Base-by-base conservation (phyloP, 768 basidiomycete genomes). In the Amanita pallidorosea region DNA sequence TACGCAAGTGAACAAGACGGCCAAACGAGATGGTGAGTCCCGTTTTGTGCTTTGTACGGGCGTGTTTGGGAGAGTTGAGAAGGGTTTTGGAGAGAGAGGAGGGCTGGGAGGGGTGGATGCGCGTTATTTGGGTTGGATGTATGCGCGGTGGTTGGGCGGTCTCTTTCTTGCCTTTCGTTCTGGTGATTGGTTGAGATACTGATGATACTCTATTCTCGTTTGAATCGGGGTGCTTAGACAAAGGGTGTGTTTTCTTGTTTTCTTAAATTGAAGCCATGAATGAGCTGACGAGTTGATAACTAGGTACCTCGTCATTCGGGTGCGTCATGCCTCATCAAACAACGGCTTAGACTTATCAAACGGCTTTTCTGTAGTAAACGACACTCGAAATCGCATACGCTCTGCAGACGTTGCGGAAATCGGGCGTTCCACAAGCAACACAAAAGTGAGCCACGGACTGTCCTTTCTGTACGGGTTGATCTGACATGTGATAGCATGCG, bases 391-490 rank as follows among this genome's bases (percentile, higher is more conserved):
- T 83, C 89, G 57, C 92, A 95, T 79, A 93, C 91, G 52, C 84
- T 97, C 62, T 99, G 96, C 81, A 80, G 93, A 67, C 88, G 96
- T 61, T 99, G 96, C 72, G 92, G 93, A 58, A 80, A 85, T 71
- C 83, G 95, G 54, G 81, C 92, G 33, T 95, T 97, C 79, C 96
- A 98, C 82, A 87, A 83, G 71, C 95, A 99, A 75, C 90, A 99
- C 78, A 92, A 98, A 79, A 85, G 91, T 94, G 58, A 61, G 86
- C n/a, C 1, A 52, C 20, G 3, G 12, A 13, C 33, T 23, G 12
- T 9, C 50, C 34, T 41, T n/a, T 18, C 15, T 15, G 34, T 29
- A 8, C 11, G 13, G 6, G n/a, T 35, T 11, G 17, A 20, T 40
- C 31, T 31, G 20, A 48, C 15, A 22, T 25, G 11, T 7, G n/a